phyloP scores from a whole-genome alignment of 371 early-diverging fungal genomes.

The Catenaria anguillulae region DNA sequence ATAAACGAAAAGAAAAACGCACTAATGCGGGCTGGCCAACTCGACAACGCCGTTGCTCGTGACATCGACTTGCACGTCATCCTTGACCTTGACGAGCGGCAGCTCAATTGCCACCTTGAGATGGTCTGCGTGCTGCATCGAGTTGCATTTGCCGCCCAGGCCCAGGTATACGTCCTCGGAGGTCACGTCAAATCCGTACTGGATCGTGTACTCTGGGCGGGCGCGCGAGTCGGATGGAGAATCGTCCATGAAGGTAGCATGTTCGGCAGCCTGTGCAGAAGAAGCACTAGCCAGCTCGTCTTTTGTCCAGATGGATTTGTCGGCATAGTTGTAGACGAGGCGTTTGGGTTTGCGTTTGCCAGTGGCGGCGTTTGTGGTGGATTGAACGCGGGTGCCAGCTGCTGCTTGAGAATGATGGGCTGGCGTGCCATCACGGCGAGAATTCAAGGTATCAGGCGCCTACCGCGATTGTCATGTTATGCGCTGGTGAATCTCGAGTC shows the following conservation, averaged over 20 bases:
- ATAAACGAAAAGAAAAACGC: background rate
- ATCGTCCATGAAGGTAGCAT: no score
- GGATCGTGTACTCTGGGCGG: background rate
- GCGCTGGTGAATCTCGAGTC: no score
- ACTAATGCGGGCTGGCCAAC: background rate
- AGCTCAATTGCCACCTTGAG: background rate
- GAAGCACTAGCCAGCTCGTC: no score
- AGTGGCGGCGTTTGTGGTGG: no score
- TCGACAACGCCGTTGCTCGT: background rate
- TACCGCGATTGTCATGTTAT: no score
- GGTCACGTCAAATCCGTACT: background rate
- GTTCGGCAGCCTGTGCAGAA: background rate
- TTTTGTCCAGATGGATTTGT: background rate
- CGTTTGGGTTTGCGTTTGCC: no score
- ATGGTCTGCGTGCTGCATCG: constrained; percentile 3
- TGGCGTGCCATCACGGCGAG: no score
- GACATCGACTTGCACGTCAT: background rate
- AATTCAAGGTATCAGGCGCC: no score
- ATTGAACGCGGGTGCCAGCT: no score
- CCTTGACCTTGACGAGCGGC: background rate
- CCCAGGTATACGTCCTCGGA: constrained; percentile 3
- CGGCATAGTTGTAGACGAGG: background rate
- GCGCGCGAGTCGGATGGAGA: background rate
- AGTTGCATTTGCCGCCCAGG: background rate
- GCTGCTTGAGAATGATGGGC: no score